Evolutionary conservation across 371 early-diverging fungal genomes (phyloP).

Genomic region (Actinomortierella ambigua): DNA sequence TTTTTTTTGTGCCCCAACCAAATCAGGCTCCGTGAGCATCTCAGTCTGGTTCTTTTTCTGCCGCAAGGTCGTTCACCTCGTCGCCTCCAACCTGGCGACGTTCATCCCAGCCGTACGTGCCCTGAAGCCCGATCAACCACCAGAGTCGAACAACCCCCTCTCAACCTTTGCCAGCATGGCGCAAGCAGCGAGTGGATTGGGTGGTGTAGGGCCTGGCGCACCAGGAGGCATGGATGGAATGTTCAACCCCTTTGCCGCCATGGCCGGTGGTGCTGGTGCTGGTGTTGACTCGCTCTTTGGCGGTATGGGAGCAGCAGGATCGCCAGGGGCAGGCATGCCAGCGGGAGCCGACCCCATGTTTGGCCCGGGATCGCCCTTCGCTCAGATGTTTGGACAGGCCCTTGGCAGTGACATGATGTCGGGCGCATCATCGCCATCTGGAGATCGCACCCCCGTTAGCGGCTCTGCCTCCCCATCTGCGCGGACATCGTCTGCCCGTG

Average conservation of each 20-base stretch:
- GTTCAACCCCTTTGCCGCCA: conserved; percentile 3
- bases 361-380: conserved; percentile 37
- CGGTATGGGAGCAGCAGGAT: conserved; percentile 9
- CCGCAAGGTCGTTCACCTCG: conserved; percentile 55
- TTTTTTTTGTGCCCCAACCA: background rate
- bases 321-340: conserved; percentile 20
- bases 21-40: conserved; percentile 72
- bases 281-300: background rate
- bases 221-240: no score
- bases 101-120: conserved; percentile 29
- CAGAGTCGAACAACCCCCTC: conserved; percentile 23
- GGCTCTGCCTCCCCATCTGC: conserved; percentile 12
- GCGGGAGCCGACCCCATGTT: conserved; percentile 28
- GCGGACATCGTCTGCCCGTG: conserved; percentile 35
- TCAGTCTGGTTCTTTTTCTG: conserved; percentile 76
- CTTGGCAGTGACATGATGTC: conserved; percentile 20
- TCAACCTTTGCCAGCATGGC: conserved; percentile 44
- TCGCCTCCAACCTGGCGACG: conserved; percentile 42
- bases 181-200: no score
- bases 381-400: conserved; percentile 39
- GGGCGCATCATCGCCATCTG: conserved; percentile 11
- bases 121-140: conserved; percentile 24
- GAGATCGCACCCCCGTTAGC: background rate
- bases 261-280: conserved; percentile 35
- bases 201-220: no score